Percentiles rank a stretch among this genome's conserved stretches.
Conservation (phyloP, 306 rosid species). For the Abrus pulchellus region DNA sequence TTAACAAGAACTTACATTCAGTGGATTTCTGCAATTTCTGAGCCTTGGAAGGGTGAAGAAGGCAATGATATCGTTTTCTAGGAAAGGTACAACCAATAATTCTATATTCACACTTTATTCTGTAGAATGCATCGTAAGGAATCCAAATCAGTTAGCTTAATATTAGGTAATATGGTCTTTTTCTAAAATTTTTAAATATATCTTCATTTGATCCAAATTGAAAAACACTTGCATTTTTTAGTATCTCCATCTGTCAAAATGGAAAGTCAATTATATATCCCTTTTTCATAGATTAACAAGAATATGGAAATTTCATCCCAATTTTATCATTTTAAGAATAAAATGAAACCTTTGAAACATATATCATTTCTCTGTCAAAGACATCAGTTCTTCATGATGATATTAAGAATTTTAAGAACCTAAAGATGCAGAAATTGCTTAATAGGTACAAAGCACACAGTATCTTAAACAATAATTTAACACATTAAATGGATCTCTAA, state of each 20-base stretch:
- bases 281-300: conserved; percentile 21
- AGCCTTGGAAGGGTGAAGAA: conserved; percentile 5
- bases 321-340: conserved; percentile 27
- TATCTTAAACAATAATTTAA: conserved; percentile 24
- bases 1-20: not conserved
- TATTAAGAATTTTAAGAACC: conserved; percentile 13
- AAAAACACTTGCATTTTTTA: conserved; percentile 20
- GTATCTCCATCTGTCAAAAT: conserved; percentile 38
- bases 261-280: conserved; percentile 31
- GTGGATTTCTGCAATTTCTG: conserved; percentile 21
- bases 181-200: not conserved
- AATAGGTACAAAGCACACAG: conserved; percentile 6
- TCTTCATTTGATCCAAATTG: conserved; percentile 38
- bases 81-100: not conserved
- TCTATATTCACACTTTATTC: conserved; percentile 1
- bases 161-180: not conserved
- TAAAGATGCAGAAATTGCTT: conserved; percentile 10
- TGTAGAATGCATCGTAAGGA: not conserved
- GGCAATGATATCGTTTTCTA: not conserved
- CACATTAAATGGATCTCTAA: conserved; percentile 27
- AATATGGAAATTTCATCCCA: not conserved
- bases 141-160: conserved; percentile 7
- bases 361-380: conserved; percentile 5
- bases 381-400: conserved; percentile 15
- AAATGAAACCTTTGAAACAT: conserved; percentile 29